These are phyloP conservation scores for Lactifluus hygrophoroides DNA, from an alignment of 768 basidiomycete species.

Conservation along the genomic window DNA sequence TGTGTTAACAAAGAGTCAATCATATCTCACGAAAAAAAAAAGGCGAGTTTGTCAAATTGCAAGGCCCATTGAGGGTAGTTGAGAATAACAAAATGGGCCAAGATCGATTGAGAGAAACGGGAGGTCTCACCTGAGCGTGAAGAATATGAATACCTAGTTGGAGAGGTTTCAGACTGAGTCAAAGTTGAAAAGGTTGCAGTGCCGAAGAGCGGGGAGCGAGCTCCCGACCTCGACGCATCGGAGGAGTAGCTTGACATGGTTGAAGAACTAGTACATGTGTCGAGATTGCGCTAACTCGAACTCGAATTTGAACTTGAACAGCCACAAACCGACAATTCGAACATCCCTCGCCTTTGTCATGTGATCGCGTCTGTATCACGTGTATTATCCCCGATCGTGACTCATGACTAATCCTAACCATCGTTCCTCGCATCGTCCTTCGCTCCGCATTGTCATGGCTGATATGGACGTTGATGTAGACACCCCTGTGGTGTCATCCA, in stretches of 20 bases:
- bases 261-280: constrained; percentile 25
- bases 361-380: constrained; percentile 26
- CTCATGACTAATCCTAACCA: not conserved
- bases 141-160: constrained; percentile 49
- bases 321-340: not conserved
- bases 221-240: constrained; percentile 26
- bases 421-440: no score
- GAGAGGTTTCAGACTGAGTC: constrained; percentile 44
- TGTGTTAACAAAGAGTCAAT: not conserved
- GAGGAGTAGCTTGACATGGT: constrained; percentile 34
- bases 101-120: not conserved
- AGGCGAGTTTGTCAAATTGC: no score
- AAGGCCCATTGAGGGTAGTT: no score
- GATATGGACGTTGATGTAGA: constrained; percentile 82
- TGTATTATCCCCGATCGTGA: not conserved
- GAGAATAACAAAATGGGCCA: not conserved
- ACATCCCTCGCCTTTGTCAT: constrained; percentile 25
- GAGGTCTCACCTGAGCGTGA: constrained; percentile 41
- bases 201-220: constrained; percentile 56
- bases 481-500: constrained; percentile 33
- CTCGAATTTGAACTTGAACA: not conserved
- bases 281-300: not conserved
- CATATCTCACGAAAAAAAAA: not conserved
- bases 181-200: constrained; percentile 48
- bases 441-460: no score